Percentiles rank a stretch among this genome's conserved stretches.
Evolutionary conservation across 768 basidiomycete species (phyloP).

Genomic region (Russula lepida): DNA sequence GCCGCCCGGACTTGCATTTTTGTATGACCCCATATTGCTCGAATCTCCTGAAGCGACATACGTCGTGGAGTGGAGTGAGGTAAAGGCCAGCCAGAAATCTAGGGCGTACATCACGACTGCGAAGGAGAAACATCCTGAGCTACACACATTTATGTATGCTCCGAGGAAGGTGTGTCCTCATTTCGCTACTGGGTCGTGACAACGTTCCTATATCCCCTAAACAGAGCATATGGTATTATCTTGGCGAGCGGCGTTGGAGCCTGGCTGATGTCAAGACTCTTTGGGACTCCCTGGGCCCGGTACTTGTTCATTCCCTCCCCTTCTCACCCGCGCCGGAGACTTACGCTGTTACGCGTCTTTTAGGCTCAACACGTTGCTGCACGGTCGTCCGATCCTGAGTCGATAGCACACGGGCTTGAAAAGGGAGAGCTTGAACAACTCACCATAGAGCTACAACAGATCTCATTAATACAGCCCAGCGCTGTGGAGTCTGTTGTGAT

Average conservation of each 20-base stretch:
- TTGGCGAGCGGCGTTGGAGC: slow-evolving; percentile 16
- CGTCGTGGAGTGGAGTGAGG: slow-evolving; percentile 46
- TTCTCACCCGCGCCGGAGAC: neutral
- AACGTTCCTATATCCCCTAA: neutral
- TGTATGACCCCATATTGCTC: slow-evolving; percentile 48
- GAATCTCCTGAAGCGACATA: slow-evolving; percentile 37
- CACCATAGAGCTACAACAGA: slow-evolving; percentile 11
- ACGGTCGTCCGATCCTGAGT: slow-evolving; percentile 29
- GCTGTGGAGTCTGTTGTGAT: neutral
- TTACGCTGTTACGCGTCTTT: neutral
- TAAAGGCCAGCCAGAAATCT: slow-evolving; percentile 29
- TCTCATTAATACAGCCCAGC: slow-evolving; percentile 1
- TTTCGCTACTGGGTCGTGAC: neutral
- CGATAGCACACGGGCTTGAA: slow-evolving; percentile 34
- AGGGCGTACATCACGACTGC: slow-evolving; percentile 29
- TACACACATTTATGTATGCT: slow-evolving; percentile 48
- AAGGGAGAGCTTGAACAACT: slow-evolving; percentile 38
- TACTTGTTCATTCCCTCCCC: neutral
- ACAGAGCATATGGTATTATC: slow-evolving; percentile 18
- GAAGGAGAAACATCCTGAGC: slow-evolving; percentile 22
- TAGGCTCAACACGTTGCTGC: slow-evolving; percentile 21
- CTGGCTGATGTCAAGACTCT: slow-evolving; percentile 4
- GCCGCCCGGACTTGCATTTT: slow-evolving; percentile 35
- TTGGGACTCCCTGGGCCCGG: slow-evolving; percentile 19
- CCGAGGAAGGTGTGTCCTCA: slow-evolving; percentile 34